Conservation (phyloP, 306 rosid species). For the Cyclanthera cordifolia region DNA sequence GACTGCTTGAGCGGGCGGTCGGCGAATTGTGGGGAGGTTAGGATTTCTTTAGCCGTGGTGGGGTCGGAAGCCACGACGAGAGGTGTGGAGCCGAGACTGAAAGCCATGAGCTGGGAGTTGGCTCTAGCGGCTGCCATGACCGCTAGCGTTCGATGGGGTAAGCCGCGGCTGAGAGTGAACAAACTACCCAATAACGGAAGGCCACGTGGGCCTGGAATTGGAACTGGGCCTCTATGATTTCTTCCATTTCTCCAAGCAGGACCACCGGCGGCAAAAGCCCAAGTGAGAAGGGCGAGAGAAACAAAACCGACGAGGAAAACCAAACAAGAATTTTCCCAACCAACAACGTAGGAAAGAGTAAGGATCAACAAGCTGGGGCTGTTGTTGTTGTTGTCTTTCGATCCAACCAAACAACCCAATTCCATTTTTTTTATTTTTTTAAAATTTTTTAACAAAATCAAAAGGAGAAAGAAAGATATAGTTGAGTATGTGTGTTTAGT, state of each 20-base stretch:
- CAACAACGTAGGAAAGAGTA: conserved; percentile 30
- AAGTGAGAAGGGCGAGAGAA: conserved; percentile 18
- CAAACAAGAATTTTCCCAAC: conserved; percentile 9
- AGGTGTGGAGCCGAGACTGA: conserved; percentile 43
- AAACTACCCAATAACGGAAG: conserved; percentile 36
- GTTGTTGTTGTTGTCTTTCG: conserved; percentile 9
- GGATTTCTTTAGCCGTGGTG: conserved; percentile 28
- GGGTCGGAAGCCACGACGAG: conserved; percentile 38
- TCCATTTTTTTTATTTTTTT: too few species aligned
- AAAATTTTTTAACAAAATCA: too few species aligned
- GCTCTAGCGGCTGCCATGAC: conserved; percentile 23
- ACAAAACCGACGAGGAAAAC: conserved; percentile 20
- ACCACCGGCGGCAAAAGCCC: conserved; percentile 38
- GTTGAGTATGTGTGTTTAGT: not conserved
- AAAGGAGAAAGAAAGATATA: not conserved
- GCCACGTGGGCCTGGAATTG: conserved; percentile 33
- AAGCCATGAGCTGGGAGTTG: conserved; percentile 34
- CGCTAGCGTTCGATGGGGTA: conserved; percentile 41
- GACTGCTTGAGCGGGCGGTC: conserved; percentile 45
- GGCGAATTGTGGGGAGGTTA: conserved; percentile 36
- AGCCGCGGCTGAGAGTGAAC: conserved; percentile 27
- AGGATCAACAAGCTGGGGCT: conserved; percentile 29
- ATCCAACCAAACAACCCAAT: not conserved
- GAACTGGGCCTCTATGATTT: conserved; percentile 15
- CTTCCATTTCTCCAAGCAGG: conserved; percentile 43